Evolutionary conservation across 108 stramenopile genomes (phyloP).

Genomic region (Poteriospumella lacustris): DNA sequence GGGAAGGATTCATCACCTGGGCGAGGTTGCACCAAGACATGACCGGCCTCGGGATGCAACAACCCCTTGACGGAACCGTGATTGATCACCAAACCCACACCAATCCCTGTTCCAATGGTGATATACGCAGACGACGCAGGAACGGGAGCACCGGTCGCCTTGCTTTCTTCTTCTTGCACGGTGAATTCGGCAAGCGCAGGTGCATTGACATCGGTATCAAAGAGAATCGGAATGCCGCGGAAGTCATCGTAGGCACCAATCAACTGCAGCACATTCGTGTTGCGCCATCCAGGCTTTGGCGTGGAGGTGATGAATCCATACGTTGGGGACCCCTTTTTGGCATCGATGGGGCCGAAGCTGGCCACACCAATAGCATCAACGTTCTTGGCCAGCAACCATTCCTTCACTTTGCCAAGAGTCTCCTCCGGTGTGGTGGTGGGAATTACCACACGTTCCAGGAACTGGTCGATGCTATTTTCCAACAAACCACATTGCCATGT

Average conservation of each 20-base stretch:
- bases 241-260: slow-evolving; percentile 23
- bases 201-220: slow-evolving; percentile 97
- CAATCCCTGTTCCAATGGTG: slow-evolving; percentile 88
- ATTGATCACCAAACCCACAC: slow-evolving; percentile 85
- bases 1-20: slow-evolving; percentile 59
- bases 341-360: slow-evolving; percentile 83
- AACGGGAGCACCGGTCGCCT: too few relatives aligned
- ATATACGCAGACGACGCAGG: slow-evolving; percentile 68
- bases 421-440: slow-evolving; percentile 39
- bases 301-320: slow-evolving; percentile 82
- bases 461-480: slow-evolving; percentile 33
- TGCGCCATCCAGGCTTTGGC: slow-evolving; percentile 78
- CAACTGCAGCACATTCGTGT: slow-evolving; percentile 66
- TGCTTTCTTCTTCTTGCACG: slow-evolving; percentile 13
- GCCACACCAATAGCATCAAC: slow-evolving; percentile 81
- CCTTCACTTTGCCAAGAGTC: slow-evolving; percentile 16
- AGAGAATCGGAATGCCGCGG: slow-evolving; percentile 47
- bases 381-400: slow-evolving; percentile 47
- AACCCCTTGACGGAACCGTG: slow-evolving; percentile 74
- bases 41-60: slow-evolving; percentile 84
- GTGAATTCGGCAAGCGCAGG: slow-evolving; percentile 84
- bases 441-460: slow-evolving; percentile 31
- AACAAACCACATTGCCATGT: slow-evolving; percentile 74
- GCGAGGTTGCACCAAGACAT: slow-evolving; percentile 47
- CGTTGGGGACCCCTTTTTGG: slow-evolving; percentile 45